These are phyloP conservation scores for Claviceps quebecensis DNA, from an alignment of 2,329 filamentous ascomycete species.

Conservation along the genomic window DNA sequence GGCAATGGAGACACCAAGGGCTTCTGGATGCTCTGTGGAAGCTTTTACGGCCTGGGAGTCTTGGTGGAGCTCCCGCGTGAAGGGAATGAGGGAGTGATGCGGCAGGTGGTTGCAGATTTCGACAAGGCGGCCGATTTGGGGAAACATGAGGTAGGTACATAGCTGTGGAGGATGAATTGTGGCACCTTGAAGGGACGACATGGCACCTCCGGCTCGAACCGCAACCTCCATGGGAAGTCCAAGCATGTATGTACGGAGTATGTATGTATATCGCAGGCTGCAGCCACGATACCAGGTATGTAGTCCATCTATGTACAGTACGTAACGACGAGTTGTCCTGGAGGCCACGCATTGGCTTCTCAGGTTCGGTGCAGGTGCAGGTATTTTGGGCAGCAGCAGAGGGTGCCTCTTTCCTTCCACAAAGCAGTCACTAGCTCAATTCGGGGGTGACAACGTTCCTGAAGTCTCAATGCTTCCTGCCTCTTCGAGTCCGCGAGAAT, in stretches of 20 bases:
- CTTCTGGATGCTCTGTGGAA: constrained; percentile 12
- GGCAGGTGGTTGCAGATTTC: constrained; percentile 8
- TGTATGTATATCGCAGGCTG: no score
- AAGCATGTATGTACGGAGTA: background rate
- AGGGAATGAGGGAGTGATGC: background rate
- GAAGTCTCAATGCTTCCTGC: no score
- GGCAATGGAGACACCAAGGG: constrained; percentile 9
- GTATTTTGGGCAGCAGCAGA: no score
- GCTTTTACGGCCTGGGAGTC: constrained; percentile 10
- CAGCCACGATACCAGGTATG: no score
- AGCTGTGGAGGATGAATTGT: background rate
- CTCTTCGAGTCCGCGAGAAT: no score
- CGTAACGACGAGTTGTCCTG: no score
- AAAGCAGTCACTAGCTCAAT: no score
- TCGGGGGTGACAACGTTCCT: no score
- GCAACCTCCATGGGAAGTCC: background rate
- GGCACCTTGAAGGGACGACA: background rate
- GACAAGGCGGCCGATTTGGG: constrained; percentile 3
- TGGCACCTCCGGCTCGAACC: background rate
- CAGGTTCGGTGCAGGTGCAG: no score
- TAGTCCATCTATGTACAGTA: no score
- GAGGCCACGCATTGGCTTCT: no score
- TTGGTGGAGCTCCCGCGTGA: constrained; percentile 10
- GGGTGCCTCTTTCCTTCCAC: no score
- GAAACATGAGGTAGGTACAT: background rate